phyloP scores from a whole-genome alignment of 208 protist genomes.

The Trichomonas gallinae region DNA sequence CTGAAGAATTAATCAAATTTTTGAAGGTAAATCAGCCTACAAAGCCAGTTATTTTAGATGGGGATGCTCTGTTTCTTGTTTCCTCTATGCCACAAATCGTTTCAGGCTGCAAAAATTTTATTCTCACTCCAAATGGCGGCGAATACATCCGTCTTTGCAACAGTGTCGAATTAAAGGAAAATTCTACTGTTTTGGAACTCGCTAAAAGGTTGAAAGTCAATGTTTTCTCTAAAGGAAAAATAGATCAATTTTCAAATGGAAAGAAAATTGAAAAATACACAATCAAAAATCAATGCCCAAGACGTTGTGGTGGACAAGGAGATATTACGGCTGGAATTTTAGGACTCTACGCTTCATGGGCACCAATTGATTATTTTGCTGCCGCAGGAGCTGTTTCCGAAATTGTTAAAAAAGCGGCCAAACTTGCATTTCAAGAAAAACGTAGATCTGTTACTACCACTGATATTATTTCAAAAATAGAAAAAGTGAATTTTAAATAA shows the following conservation, averaged over 20 bases:
- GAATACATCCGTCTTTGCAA: slow-evolving; percentile 29
- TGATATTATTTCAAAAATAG: no score
- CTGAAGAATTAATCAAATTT: slow-evolving; percentile 28
- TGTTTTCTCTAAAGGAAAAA: slow-evolving; percentile 51
- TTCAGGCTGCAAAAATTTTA: neutral
- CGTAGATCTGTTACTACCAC: neutral
- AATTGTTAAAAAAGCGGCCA: neutral
- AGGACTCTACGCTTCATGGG: slow-evolving; percentile 29
- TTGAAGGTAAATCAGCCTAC: neutral
- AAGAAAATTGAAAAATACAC: neutral
- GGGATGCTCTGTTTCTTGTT: slow-evolving; percentile 34
- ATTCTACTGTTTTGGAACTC: no score
- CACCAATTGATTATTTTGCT: neutral
- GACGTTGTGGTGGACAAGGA: slow-evolving; percentile 51
- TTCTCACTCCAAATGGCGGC: slow-evolving; percentile 36
- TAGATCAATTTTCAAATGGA: slow-evolving; percentile 49
- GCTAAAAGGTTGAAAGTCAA: no score
- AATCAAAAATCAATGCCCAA: neutral
- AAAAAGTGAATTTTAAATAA: no score
- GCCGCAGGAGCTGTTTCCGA: neutral
- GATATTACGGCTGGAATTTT: slow-evolving; percentile 41
- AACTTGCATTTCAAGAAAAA: neutral
- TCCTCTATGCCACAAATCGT: slow-evolving; percentile 25
- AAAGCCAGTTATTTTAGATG: slow-evolving; percentile 34
- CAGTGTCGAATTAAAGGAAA: neutral